These are phyloP conservation scores for Penicillium hesseltinei DNA, from an alignment of 2,329 filamentous ascomycete genomes.

Conservation along the genomic window DNA sequence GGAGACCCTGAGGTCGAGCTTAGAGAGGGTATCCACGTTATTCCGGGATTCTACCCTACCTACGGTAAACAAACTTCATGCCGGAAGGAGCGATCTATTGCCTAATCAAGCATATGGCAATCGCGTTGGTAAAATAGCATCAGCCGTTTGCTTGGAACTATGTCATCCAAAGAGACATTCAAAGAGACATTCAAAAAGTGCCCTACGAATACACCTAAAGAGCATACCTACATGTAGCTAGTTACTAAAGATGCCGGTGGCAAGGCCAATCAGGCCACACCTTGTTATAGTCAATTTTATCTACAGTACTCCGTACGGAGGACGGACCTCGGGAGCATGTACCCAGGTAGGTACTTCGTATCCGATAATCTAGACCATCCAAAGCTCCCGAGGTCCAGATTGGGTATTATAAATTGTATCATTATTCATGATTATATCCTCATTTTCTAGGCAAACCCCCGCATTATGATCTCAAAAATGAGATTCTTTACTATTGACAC, in stretches of 20 bases:
- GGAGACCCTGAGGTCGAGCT: neutral
- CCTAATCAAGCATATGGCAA: no score
- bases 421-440: neutral
- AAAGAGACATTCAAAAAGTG: neutral
- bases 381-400: neutral
- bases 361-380: neutral
- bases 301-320: neutral
- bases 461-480: neutral
- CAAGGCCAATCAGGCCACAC: neutral
- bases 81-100: no score
- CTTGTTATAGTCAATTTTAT: neutral
- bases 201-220: neutral
- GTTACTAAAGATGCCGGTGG: neutral
- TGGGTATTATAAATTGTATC: neutral
- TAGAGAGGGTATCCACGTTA: neutral
- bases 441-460: no score
- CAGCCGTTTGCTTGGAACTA: no score
- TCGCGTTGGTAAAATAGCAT: no score
- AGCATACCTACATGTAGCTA: neutral
- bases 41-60: no score
- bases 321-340: neutral
- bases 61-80: no score
- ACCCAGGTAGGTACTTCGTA: no score
- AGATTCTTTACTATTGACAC: neutral
- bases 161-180: neutral